Evolutionary conservation across 2,329 filamentous ascomycete genomes (phyloP).

Genomic region (Hymenoscyphus linearis): DNA sequence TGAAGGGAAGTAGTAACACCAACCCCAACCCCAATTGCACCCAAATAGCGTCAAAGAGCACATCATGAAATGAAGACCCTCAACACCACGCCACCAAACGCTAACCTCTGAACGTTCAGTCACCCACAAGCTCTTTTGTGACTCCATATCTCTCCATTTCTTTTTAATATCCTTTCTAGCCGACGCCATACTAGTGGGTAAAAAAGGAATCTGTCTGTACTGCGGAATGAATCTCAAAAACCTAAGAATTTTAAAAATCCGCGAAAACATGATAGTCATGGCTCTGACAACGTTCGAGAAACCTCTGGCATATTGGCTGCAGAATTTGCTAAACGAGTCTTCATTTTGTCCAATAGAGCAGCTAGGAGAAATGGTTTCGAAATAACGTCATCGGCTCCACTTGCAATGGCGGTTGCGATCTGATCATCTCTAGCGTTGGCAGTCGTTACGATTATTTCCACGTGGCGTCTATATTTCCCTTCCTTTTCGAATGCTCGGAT

Average conservation of each 20-base stretch:
- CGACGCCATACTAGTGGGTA: neutral
- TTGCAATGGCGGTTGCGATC: slow-evolving; percentile 20
- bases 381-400: slow-evolving; percentile 24
- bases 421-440: slow-evolving; percentile 30
- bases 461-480: slow-evolving; percentile 45
- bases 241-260: neutral
- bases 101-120: neutral
- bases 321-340: slow-evolving; percentile 13
- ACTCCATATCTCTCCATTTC: neutral
- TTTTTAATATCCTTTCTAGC: neutral
- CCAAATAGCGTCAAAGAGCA: neutral
- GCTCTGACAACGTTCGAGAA: neutral
- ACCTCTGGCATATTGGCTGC: neutral
- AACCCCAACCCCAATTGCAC: neutral
- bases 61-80: neutral
- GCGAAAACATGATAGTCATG: neutral
- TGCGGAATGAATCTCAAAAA: neutral
- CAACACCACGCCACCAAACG: neutral
- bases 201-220: neutral
- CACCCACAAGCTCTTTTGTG: neutral
- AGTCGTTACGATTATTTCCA: slow-evolving; percentile 32
- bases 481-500: slow-evolving; percentile 56
- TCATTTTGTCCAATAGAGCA: slow-evolving; percentile 20
- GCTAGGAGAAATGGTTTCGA: slow-evolving; percentile 24
- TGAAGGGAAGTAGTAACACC: neutral